phyloP scores from a whole-genome alignment of 345 rosid genomes.

The Hypericum androsaemum region DNA sequence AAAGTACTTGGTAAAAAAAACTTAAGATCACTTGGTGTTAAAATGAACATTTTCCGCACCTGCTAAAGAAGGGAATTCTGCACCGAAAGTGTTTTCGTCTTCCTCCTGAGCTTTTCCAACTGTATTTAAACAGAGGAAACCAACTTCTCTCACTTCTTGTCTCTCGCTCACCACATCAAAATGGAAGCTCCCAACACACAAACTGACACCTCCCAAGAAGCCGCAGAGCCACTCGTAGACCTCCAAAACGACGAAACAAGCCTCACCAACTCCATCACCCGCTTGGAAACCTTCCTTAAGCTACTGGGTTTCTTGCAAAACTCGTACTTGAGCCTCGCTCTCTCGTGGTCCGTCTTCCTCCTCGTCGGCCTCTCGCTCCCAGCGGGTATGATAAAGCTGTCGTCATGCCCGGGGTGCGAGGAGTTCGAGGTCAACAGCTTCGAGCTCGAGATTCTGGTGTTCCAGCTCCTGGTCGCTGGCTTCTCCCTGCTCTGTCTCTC shows the following conservation, averaged over 20 bases:
- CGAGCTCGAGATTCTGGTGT: constrained; percentile 23
- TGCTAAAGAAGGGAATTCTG: no score
- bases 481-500: constrained; percentile 27
- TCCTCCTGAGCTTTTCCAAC: no score
- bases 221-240: neutral
- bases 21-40: no score
- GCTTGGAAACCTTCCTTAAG: constrained; percentile 21
- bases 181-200: neutral
- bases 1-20: no score
- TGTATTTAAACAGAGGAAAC: neutral
- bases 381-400: constrained; percentile 4
- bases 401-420: constrained; percentile 12
- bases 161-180: neutral
- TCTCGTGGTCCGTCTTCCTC: constrained; percentile 29
- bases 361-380: constrained; percentile 32
- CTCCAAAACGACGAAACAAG: constrained; percentile 8
- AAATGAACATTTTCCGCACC: no score
- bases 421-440: constrained; percentile 16
- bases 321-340: constrained; percentile 14
- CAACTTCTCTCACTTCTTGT: neutral
- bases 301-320: constrained; percentile 28
- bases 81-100: no score
- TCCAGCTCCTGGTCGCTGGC: constrained; percentile 26
- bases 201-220: neutral
- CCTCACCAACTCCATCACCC: constrained; percentile 18